Evolutionary conservation across 2,329 filamentous ascomycete species (phyloP), one percentile per base, ranked within the genome.

Genomic region (Drechslera avenae): DNA sequence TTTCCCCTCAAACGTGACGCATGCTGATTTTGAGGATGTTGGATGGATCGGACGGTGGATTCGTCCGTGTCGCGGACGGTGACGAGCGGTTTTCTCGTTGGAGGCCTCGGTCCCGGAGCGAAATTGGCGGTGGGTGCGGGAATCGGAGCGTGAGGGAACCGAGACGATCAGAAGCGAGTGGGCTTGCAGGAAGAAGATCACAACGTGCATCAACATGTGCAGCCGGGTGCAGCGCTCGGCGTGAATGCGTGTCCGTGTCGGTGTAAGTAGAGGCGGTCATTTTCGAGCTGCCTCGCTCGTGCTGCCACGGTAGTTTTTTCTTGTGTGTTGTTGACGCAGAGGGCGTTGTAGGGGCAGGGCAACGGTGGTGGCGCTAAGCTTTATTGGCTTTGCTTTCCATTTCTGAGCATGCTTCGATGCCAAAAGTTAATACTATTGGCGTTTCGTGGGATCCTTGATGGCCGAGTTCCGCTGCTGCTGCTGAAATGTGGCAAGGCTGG

Each of bases 181-280:
- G 49, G 49, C 46, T 39, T 50, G 40, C 48, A 50, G 41, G 23
- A 37, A 50, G 52, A 55, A 50, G 52, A 55, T 44, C 30, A 30
- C 53, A 53, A 46, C 34, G 51, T 54, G 37, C 26, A 49, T 51
- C 30, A 47, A 50, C 50, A 45, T 37, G 39, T 59, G 54, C 54
- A 59, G 48, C 16, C 32, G n/a, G 40, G 39, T 43, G 53, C 49
- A 55, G 41, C 40, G 23, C 46, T 53, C 42, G 45, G 45, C 45
- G 41, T 48, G 47, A 52, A 52, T 28, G 50, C 51, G 51, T 37
- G 44, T 33, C 32, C 36, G 42, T 34, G 52, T 55, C 58, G 54
- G 56, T 61, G 56, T 54, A 45, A 45, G 56, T 54, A 45, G 47
- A 34, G 26, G 40, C 10, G 39, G 30, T 33, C 19, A 30, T 14